phyloP scores from a whole-genome alignment of 352 stramenopile species.

The Phytophthora aleatoria region DNA sequence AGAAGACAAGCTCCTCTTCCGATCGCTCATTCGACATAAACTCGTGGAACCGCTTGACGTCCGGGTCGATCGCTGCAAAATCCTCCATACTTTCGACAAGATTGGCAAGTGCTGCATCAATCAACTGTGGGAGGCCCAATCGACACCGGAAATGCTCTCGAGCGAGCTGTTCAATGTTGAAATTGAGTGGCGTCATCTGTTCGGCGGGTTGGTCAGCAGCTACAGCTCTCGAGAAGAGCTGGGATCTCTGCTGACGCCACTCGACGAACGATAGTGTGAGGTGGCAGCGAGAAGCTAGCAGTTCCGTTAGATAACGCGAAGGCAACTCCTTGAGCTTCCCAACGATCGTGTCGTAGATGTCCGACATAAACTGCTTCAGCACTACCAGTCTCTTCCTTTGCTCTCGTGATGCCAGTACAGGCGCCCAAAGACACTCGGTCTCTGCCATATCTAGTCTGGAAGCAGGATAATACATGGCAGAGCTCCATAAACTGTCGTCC shows the following conservation, averaged over 20 bases:
- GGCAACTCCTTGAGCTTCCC: slow-evolving; percentile 50
- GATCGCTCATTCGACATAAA: slow-evolving; percentile 56
- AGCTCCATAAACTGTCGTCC: slow-evolving; percentile 46
- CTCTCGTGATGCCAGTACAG: slow-evolving; percentile 46
- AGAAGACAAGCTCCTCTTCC: slow-evolving; percentile 67
- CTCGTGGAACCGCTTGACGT: slow-evolving; percentile 64
- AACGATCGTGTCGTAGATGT: slow-evolving; percentile 73
- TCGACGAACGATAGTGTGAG: slow-evolving; percentile 57
- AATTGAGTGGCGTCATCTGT: slow-evolving; percentile 26
- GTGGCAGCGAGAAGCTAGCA: slow-evolving; percentile 42
- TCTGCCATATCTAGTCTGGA: slow-evolving; percentile 12
- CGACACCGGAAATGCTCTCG: slow-evolving; percentile 73
- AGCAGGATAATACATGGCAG: slow-evolving; percentile 34
- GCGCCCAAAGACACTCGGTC: slow-evolving; percentile 27
- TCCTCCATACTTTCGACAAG: slow-evolving; percentile 36
- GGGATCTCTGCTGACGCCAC: slow-evolving; percentile 33
- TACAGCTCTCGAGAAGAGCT: slow-evolving; percentile 28
- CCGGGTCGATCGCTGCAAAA: slow-evolving; percentile 51
- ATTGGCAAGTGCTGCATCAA: slow-evolving; percentile 47
- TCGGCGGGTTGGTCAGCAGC: slow-evolving; percentile 16
- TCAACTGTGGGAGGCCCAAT: slow-evolving; percentile 56
- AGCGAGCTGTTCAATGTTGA: slow-evolving; percentile 45
- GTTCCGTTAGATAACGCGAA: slow-evolving; percentile 15
- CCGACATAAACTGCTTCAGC: slow-evolving; percentile 73
- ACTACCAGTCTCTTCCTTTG: slow-evolving; percentile 49